These are phyloP conservation scores for Neurospora sp. DNA, from an alignment of 495 filamentous ascomycete species.

Conservation along the genomic window DNA sequence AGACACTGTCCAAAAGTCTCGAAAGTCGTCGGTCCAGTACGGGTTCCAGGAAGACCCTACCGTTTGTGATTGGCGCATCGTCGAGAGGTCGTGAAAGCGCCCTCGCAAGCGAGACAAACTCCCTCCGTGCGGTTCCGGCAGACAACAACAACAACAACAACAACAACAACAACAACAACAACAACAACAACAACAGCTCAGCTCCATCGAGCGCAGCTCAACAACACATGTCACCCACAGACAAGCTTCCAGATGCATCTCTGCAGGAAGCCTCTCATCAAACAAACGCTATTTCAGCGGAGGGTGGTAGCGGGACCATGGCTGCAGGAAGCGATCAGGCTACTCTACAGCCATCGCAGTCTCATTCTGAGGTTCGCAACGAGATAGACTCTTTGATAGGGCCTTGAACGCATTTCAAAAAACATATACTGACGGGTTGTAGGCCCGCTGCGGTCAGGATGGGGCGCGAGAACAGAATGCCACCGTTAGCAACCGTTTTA, in stretches of 20 bases:
- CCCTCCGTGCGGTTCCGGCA: constrained; percentile 28
- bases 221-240: constrained; percentile 6
- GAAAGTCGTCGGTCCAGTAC: constrained; percentile 85
- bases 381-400: constrained; percentile 24
- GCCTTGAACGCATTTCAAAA: constrained; percentile 10
- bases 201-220: constrained; percentile 27
- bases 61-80: constrained; percentile 28
- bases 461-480: constrained; percentile 24
- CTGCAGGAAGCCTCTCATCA: constrained; percentile 1
- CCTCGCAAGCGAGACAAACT: constrained; percentile 41
- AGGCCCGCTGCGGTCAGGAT: constrained; percentile 10
- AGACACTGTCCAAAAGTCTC: constrained; percentile 73
- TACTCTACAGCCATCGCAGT: constrained; percentile 7
- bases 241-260: background rate
- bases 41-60: constrained; percentile 58
- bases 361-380: constrained; percentile 23
- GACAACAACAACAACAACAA: constrained; percentile 11
- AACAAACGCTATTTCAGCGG: background rate
- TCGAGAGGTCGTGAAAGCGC: constrained; percentile 32
- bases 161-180: too few species aligned
- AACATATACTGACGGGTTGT: constrained; percentile 10
- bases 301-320: background rate
- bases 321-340: constrained; percentile 1
- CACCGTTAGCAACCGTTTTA: constrained; percentile 22
- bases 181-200: constrained; percentile 15